These are phyloP conservation scores for Suillus hirtellus DNA, from an alignment of 768 basidiomycete genomes.

Conservation along the genomic window DNA sequence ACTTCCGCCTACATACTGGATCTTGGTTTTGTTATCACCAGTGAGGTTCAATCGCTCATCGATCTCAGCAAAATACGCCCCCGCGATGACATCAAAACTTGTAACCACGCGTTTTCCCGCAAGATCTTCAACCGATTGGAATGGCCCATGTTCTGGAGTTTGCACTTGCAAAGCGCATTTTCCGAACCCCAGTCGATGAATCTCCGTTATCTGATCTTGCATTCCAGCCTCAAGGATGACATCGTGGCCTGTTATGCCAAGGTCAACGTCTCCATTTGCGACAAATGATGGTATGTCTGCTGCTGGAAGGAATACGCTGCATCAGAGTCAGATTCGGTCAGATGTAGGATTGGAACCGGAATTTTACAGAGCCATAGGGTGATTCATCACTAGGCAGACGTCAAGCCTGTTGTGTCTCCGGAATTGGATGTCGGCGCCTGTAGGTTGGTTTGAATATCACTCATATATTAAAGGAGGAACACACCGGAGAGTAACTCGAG, in stretches of 20 bases:
- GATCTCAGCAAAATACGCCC: conserved; percentile 68
- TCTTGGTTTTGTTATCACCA: conserved; percentile 66
- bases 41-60: conserved; percentile 56
- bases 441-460: neutral
- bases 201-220: conserved; percentile 73
- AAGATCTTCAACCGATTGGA: conserved; percentile 75
- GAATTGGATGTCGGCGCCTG: conserved; percentile 96
- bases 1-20: conserved; percentile 96
- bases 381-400: conserved; percentile 91
- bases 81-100: conserved; percentile 88
- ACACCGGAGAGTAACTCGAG: conserved; percentile 79
- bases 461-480: conserved; percentile 16
- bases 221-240: conserved; percentile 91
- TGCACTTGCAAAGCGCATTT: conserved; percentile 90
- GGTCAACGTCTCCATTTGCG: conserved; percentile 93
- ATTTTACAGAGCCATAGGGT: conserved; percentile 87
- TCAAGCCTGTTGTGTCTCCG: conserved; percentile 85
- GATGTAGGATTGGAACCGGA: neutral
- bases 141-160: conserved; percentile 74
- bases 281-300: conserved; percentile 98
- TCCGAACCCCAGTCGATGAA: conserved; percentile 86
- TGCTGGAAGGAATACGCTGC: conserved; percentile 94
- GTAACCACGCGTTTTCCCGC: conserved; percentile 93
- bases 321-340: neutral
- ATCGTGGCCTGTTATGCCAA: conserved; percentile 98